These are phyloP conservation scores for Plasmodium reichenowi DNA, from an alignment of 169 alveolate species.

Conservation along the genomic window DNA sequence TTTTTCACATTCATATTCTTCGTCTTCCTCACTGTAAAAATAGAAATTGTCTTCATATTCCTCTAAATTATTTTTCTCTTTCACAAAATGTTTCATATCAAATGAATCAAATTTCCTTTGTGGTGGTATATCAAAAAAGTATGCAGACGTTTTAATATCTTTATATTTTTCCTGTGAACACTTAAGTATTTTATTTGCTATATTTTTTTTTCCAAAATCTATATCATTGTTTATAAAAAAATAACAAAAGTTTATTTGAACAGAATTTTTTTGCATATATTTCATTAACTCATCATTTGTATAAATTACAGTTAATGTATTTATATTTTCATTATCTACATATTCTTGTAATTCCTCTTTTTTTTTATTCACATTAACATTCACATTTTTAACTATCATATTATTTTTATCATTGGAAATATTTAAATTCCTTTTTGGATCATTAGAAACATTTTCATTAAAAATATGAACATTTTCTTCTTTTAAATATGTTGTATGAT, in stretches of 20 bases:
- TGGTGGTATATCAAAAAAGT: conserved; percentile 44
- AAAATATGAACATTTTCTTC: background rate
- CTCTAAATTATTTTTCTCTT: conserved; percentile 27
- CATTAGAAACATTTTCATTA: background rate
- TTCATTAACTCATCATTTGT: conserved; percentile 48
- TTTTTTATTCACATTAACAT: background rate
- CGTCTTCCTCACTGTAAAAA: conserved; percentile 11
- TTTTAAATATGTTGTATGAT: background rate
- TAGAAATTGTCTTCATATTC: conserved; percentile 22
- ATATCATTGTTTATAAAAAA: conserved; percentile 63
- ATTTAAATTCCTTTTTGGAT: conserved; percentile 4
- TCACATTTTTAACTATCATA: background rate
- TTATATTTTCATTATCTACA: background rate
- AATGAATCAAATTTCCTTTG: conserved; percentile 33
- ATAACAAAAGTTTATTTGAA: conserved; percentile 34
- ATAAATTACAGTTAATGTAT: conserved; percentile 16
- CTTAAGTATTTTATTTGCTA: conserved; percentile 28
- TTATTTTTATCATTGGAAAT: background rate
- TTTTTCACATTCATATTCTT: background rate
- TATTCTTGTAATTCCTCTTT: background rate
- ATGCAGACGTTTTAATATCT: conserved; percentile 58
- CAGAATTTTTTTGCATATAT: conserved; percentile 23
- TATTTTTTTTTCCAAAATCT: conserved; percentile 31
- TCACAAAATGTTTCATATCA: conserved; percentile 21
- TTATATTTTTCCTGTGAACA: conserved; percentile 22